Base-by-base conservation (phyloP, 2,329 filamentous ascomycete species). In the Fusarium decemcellulare region DNA sequence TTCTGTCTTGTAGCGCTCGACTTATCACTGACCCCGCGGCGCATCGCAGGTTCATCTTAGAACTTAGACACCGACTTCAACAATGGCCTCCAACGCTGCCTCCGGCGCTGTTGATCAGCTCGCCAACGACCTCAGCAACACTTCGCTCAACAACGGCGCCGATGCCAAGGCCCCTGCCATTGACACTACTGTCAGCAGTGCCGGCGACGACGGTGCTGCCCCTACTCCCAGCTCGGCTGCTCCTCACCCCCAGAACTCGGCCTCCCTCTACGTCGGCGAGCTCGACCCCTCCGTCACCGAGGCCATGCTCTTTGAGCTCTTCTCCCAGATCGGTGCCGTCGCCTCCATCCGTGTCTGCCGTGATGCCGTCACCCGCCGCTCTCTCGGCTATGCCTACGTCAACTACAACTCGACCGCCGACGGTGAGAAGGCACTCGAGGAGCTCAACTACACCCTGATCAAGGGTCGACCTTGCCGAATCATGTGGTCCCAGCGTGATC, bases 401-500 rank as follows among this genome's bases (percentile, higher is more conserved):
- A 99, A 99, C 91, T 99, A 98, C 91, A 99, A 98, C 88, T 95
- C 94, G 83, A 97, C 95, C 68, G 83, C 90, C 69, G 96, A 99
- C 81, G 96, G 96, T 77, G 96, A 99, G 88, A 97, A 97, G 85
- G 96, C 96, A 77, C 91, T 99, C 67, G 96, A 99, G 86, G 96
- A 99, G 86, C 90, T 99, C 77, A 99, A 99, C 91, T 99, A 99
- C 88, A 99, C 96, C 71, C 87, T 98, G 77, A 98, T 99, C 88
- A 98, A 98, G 90, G 95, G 95, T 77, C 94, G 93, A 80, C 95
- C 96, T 66, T 99, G 96, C 92, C 95, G 96, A 80, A 99, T 99
- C 86, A 99, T 99, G 96, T 99, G 96, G 96, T 99, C 96, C 72
- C 96, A 99, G 90, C 96, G 96, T 83, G 96, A 99, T 84, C 96